Evolutionary conservation across 169 alveolate species (phyloP).

Genomic region (Amoebophrya sp.): DNA sequence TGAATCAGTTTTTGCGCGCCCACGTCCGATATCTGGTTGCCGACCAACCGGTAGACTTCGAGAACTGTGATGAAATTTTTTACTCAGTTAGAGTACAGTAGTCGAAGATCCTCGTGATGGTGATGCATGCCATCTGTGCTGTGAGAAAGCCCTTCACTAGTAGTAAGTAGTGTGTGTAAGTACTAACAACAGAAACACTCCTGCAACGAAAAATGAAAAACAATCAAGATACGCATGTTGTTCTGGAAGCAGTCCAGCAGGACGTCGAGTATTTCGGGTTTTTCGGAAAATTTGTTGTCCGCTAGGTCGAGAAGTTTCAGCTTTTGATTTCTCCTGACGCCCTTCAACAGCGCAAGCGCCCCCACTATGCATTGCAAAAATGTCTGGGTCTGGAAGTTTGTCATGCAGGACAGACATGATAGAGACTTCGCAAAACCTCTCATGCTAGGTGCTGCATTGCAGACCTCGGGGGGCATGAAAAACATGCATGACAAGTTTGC

Average conservation of each 20-base stretch:
- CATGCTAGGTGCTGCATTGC: too few species aligned
- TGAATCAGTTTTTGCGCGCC: slow-evolving; percentile 23
- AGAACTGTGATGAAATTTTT: background rate
- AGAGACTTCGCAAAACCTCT: too few species aligned
- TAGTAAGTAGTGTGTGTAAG: too few species aligned
- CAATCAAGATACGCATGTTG: background rate
- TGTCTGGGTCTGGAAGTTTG: too few species aligned
- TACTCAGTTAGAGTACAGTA: too few species aligned
- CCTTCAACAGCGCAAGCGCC: background rate
- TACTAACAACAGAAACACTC: background rate
- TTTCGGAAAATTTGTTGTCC: slow-evolving; percentile 1
- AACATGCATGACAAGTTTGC: too few species aligned
- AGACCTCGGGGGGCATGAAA: too few species aligned
- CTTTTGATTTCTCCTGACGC: background rate
- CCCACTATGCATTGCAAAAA: too few species aligned
- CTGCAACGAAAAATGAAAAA: background rate
- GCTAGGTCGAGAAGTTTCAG: background rate
- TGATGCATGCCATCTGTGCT: too few species aligned
- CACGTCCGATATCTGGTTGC: slow-evolving; percentile 19
- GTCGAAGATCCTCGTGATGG: too few species aligned
- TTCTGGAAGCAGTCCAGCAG: background rate
- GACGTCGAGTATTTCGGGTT: background rate
- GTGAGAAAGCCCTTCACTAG: too few species aligned
- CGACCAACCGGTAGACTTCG: background rate
- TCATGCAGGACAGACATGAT: too few species aligned